Conservation (phyloP, 2,329 filamentous ascomycete genomes). For the Spiromastix sp. region DNA sequence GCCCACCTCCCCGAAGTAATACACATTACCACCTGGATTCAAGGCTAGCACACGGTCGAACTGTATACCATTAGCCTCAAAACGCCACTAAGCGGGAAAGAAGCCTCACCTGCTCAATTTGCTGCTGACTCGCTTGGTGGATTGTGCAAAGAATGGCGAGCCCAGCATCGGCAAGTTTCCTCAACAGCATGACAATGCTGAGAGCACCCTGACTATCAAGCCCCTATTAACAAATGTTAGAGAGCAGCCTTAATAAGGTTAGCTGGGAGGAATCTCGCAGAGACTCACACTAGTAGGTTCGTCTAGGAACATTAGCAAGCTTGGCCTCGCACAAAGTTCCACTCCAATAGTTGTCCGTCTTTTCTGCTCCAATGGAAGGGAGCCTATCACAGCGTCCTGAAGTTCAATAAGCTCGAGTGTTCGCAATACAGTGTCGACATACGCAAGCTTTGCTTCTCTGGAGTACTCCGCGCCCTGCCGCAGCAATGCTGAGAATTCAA, state of each 20-base stretch:
- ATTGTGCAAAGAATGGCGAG: conserved; percentile 61
- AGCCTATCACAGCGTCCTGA: conserved; percentile 51
- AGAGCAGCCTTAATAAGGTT: conserved; percentile 10
- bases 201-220: conserved; percentile 56
- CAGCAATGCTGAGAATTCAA: conserved; percentile 54
- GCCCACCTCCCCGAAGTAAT: conserved; percentile 59
- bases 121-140: conserved; percentile 54
- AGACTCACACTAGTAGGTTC: conserved; percentile 49
- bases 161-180: conserved; percentile 51
- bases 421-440: conserved; percentile 52
- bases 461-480: conserved; percentile 43
- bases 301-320: conserved; percentile 55
- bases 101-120: conserved; percentile 37
- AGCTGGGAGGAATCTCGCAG: conserved; percentile 20
- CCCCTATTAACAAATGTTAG: conserved; percentile 41
- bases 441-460: conserved; percentile 47
- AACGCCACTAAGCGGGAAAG: background rate
- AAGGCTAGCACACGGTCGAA: conserved; percentile 60
- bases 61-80: conserved; percentile 28
- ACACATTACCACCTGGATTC: conserved; percentile 54
- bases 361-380: conserved; percentile 53
- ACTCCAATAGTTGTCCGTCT: conserved; percentile 61
- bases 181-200: conserved; percentile 52
- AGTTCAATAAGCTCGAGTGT: conserved; percentile 50
- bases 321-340: conserved; percentile 55